These are phyloP conservation scores for Acer campestre DNA, from an alignment of 345 rosid species.

Conservation along the genomic window DNA sequence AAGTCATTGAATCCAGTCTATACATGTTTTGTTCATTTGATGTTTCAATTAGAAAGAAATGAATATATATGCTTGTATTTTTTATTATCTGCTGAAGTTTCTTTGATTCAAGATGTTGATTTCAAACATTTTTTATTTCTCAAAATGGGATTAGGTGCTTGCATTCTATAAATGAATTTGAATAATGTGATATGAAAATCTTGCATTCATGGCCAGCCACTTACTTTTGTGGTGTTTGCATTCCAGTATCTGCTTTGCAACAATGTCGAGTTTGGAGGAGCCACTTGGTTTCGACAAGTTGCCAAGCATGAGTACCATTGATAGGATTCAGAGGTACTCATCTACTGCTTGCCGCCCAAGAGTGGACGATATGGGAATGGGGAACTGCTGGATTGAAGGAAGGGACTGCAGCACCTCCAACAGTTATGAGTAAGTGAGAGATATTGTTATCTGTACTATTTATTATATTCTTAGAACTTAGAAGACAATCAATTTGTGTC, in stretches of 20 bases:
- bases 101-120: background rate
- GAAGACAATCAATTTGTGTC: background rate
- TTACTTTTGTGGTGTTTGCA: conserved; percentile 34
- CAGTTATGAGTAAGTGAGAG: conserved; percentile 58
- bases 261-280: conserved; percentile 98
- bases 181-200: conserved; percentile 25
- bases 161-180: conserved; percentile 31
- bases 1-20: background rate
- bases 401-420: conserved; percentile 83
- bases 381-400: conserved; percentile 80
- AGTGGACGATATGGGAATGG: conserved; percentile 71
- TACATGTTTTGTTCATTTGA: conserved; percentile 19
- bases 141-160: background rate
- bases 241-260: conserved; percentile 40
- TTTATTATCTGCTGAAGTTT: background rate
- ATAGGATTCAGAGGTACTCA: conserved; percentile 85
- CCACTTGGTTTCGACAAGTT: conserved; percentile 86
- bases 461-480: background rate
- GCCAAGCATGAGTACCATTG: conserved; percentile 85
- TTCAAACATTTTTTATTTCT: background rate
- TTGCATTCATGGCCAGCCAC: conserved; percentile 19
- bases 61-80: background rate
- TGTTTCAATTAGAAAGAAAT: background rate
- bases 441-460: background rate
- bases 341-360: conserved; percentile 80